These are phyloP conservation scores for Tremella mesenterica DNA, from an alignment of 768 basidiomycete genomes.

Conservation along the genomic window DNA sequence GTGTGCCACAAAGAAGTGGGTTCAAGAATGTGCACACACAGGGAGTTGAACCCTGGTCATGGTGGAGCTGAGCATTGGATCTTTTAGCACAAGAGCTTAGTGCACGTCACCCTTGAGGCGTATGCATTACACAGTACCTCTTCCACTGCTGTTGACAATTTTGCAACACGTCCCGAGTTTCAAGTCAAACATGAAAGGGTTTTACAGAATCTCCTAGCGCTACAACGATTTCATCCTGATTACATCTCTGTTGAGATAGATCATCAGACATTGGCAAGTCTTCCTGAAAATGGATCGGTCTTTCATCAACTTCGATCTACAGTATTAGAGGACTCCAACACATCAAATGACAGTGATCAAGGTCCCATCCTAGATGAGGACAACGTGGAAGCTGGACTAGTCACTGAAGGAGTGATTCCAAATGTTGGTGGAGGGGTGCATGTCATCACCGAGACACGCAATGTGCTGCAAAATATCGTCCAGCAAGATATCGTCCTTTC, in stretches of 20 bases:
- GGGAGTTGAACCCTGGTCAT: too few species aligned
- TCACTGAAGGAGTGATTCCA: not conserved
- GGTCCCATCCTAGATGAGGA: not conserved
- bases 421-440: not conserved
- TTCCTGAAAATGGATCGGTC: not conserved
- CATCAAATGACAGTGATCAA: not conserved
- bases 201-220: not conserved
- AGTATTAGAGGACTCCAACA: not conserved
- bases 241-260: not conserved
- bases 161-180: not conserved
- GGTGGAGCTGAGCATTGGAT: too few species aligned
- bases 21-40: too few species aligned
- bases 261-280: not conserved
- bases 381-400: not conserved
- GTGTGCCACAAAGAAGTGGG: too few species aligned
- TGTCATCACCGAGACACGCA: not conserved
- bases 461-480: not conserved
- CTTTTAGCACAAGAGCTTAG: too few species aligned
- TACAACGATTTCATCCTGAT: not conserved
- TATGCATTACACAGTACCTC: too few species aligned
- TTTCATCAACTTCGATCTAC: not conserved
- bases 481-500: not conserved
- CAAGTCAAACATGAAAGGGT: not conserved
- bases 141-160: not conserved
- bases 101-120: too few species aligned